These are phyloP conservation scores for Bipolaris victoriae DNA, from an alignment of 2,329 filamentous ascomycete genomes.

Conservation along the genomic window DNA sequence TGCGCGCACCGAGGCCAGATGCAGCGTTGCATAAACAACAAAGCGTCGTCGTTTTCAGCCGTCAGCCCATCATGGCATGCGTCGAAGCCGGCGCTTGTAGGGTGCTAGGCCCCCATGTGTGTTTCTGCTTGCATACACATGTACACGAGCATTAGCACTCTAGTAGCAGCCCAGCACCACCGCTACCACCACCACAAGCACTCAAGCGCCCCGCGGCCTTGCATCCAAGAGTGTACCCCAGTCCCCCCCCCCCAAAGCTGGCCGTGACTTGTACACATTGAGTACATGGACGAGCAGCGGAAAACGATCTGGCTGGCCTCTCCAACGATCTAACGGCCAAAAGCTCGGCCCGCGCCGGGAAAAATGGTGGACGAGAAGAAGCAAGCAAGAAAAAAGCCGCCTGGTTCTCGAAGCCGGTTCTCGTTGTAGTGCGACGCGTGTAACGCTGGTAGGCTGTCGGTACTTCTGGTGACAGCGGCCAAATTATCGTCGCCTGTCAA, in stretches of 20 bases:
- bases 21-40: conserved; percentile 36
- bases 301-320: conserved; percentile 43
- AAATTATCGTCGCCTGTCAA: conserved; percentile 4
- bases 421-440: conserved; percentile 32
- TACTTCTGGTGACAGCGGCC: conserved; percentile 40
- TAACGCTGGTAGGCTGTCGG: conserved; percentile 34
- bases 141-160: background rate
- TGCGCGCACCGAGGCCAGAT: conserved; percentile 32
- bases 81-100: conserved; percentile 27
- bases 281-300: conserved; percentile 28
- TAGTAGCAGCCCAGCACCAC: no score
- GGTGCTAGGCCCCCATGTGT: conserved; percentile 16
- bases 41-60: conserved; percentile 28
- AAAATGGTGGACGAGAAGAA: conserved; percentile 29
- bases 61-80: no score
- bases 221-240: no score
- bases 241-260: no score
- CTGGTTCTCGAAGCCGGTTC: conserved; percentile 46
- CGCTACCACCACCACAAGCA: no score
- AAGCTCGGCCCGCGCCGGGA: conserved; percentile 50
- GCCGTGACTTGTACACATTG: no score
- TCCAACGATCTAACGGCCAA: conserved; percentile 43
- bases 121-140: conserved; percentile 9
- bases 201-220: no score
- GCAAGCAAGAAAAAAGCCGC: background rate